Evolutionary conservation across 129 eudicot species (phyloP), one percentile per base, ranked within the genome.

Genomic region (carrot (Daucus carota)): DNA sequence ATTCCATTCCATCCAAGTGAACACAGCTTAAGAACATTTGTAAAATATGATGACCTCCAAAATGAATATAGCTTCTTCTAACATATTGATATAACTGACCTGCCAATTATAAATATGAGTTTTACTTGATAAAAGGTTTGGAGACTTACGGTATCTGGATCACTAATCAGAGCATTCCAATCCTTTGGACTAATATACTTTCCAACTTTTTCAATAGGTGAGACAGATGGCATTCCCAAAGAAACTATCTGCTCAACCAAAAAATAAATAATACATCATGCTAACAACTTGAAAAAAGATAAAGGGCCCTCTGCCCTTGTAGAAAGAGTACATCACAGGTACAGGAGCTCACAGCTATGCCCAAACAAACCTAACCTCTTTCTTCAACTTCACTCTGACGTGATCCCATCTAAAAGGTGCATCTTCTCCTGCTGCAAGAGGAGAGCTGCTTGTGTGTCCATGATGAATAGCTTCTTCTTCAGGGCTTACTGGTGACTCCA

Each of bases 391-490:
- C 48, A 94, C 96, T 77, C 98, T 89, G 85, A 94, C 98, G 82
- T 94, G 98, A 60, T 94, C 96, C 98, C 98, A 94, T 78, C 98
- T 79, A 78, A 94, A 94, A 32, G 98, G 98, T 12, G 92, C 97
- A 85, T 94, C 97, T 83, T 94, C 98, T 70, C 98, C 98, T 8
- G 97, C 96, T 46, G 97, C 90, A 77, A 94, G 90, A 75, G 98
- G 98, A 75, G 97, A 91, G 76, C 90, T 85, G 82, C 89, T 87
- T 40, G 80, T 89, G 78, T 91, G 97, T 70, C 98, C 98, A 83
- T 90, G 98, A 79, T 93, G 98, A 32, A 93, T 91, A 74, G 96
- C 97, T 85, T 93, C 98, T 83, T 93, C 98, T 85, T 93, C 98
- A 48, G 98, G 92, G 74, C 96, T 93, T 20, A 93, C 97, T 43